phyloP scores from a whole-genome alignment of 1,284 basidiomycete genomes.

The Ustilago nuda region DNA sequence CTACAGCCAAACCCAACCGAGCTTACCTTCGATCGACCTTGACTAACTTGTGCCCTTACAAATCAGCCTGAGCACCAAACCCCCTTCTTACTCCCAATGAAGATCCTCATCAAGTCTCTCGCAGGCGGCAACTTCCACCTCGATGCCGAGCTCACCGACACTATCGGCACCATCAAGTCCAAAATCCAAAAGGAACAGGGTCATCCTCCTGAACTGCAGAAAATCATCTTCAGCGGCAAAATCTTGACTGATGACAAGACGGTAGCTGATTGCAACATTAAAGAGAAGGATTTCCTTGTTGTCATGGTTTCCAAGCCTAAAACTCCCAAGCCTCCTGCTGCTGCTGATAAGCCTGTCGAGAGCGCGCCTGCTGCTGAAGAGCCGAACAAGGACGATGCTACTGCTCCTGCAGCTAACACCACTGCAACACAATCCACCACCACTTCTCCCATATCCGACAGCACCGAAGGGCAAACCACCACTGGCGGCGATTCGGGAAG shows the following conservation, averaged over 20 bases:
- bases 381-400: slow-evolving; percentile 14
- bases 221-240: slow-evolving; percentile 97
- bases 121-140: slow-evolving; percentile 67
- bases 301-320: slow-evolving; percentile 87
- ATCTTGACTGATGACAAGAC: slow-evolving; percentile 89
- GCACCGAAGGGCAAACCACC: slow-evolving; percentile 6
- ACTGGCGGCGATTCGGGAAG: slow-evolving; percentile 21
- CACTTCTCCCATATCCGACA: slow-evolving; percentile 65
- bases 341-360: slow-evolving; percentile 52
- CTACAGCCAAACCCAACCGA: no score
- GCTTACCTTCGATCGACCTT: no score
- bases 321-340: slow-evolving; percentile 55
- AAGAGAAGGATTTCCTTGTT: slow-evolving; percentile 98
- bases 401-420: neutral
- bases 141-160: slow-evolving; percentile 64
- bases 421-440: slow-evolving; percentile 36
- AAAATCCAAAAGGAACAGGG: slow-evolving; percentile 85
- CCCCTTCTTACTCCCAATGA: slow-evolving; percentile 46
- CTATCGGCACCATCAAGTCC: slow-evolving; percentile 80
- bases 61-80: no score
- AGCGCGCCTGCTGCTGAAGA: slow-evolving; percentile 65
- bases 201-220: slow-evolving; percentile 81
- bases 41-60: no score
- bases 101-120: slow-evolving; percentile 67
- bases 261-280: slow-evolving; percentile 88